Conservation (phyloP, 495 filamentous ascomycete species). For the Penicillium flavigenum region DNA sequence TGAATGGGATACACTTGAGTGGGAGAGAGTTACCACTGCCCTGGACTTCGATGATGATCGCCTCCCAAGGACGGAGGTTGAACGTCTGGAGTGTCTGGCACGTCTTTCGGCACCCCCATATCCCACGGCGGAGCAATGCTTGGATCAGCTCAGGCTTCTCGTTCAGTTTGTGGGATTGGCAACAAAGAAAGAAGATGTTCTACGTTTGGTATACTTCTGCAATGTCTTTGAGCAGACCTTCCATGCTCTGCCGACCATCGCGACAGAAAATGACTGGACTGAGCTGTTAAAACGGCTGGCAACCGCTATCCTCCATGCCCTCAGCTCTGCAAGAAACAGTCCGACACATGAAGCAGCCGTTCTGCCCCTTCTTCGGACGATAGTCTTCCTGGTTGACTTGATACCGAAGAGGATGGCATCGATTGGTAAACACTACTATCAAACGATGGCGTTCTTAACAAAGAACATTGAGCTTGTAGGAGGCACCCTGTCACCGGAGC, state of each 20-base stretch:
- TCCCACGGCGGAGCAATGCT: constrained; percentile 46
- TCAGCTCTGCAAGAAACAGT: constrained; percentile 32
- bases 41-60: constrained; percentile 18
- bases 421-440: constrained; percentile 44
- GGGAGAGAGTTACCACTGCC: constrained; percentile 19
- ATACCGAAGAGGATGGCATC: constrained; percentile 52
- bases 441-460: constrained; percentile 43
- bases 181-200: constrained; percentile 37
- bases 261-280: constrained; percentile 48
- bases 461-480: constrained; percentile 28
- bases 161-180: constrained; percentile 49
- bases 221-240: constrained; percentile 43
- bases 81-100: constrained; percentile 10
- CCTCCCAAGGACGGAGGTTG: constrained; percentile 12
- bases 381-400: constrained; percentile 39
- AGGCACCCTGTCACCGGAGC: constrained; percentile 23
- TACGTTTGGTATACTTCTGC: constrained; percentile 47
- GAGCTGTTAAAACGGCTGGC: constrained; percentile 48
- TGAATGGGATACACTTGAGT: constrained; percentile 62
- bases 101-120: constrained; percentile 43
- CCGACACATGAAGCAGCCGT: constrained; percentile 26
- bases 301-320: constrained; percentile 43
- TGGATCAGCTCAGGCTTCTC: constrained; percentile 47
- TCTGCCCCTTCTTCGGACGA: constrained; percentile 38
- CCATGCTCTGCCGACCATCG: constrained; percentile 38